Evolutionary conservation across 2,329 filamentous ascomycete genomes (phyloP), one percentile per base, ranked within the genome.

Genomic region (Mycosphaerella arachidis): DNA sequence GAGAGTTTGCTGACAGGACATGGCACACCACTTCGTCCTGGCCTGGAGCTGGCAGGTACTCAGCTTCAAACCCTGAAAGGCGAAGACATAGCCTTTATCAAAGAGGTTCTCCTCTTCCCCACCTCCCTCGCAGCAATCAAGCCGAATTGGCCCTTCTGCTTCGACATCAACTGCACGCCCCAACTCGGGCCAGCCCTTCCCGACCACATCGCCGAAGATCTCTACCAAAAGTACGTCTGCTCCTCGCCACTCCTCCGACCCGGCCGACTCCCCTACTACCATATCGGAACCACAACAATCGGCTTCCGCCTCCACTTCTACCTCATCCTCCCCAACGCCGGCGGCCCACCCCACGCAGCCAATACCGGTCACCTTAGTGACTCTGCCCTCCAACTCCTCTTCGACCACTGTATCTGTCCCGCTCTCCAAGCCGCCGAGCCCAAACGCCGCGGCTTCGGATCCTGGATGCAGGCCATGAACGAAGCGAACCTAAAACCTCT

Each of bases 391-490:
- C 63, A 66, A 48, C 37, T 43, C 20, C 45, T 66, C 35, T 65
- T 60, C 57, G 64, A 66, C 46, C 43, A 52, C 48, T 61, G 55
- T 35, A 56, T 66, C 37, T 46, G 57, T 3, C 63, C 64, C 2
- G 63, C 64, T 29, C 59, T 66, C n/a, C 45, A 62, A 30, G 46
- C 59, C 24, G 61, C 63, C 16, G 63, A 63, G 24, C 60, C 64
- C 8, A 55, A 57, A 8, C 63, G 63, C 12, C 55, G 56, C 16
- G 57, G 57, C 12, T 65, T 62, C 61, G 29, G 53, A 5, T 56
- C 59, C 7, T 66, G 64, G 64, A 55, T 63, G 29, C 63, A 66
- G 29, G 64, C 64, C 24, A 65, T 65, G 56, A 66, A 65, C 37
- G 62, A 66, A 29, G 60, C 60, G 5, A 63, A 66, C 27, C 52